Conservation (phyloP, 75 land plant species). For the Cryptomeria japonica region DNA sequence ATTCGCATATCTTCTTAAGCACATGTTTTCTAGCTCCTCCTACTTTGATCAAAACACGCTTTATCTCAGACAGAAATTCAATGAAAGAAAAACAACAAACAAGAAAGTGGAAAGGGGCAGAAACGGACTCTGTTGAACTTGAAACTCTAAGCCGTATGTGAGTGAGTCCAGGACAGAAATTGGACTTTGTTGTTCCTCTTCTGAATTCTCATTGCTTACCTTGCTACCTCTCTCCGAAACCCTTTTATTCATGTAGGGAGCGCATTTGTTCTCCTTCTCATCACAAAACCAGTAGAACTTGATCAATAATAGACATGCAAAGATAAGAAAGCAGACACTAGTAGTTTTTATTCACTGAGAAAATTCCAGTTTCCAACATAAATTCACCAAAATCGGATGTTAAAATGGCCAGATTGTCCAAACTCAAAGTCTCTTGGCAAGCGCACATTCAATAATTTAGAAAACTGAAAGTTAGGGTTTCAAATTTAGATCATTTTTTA, state of each 20-base stretch:
- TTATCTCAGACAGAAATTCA: background rate
- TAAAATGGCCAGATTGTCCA: background rate
- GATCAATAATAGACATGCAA: background rate
- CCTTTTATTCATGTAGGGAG: background rate
- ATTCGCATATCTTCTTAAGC: background rate
- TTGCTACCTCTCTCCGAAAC: background rate
- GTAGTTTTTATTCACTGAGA: no score
- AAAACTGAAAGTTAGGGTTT: background rate
- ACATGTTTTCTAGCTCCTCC: constrained; percentile 3
- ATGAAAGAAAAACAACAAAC: background rate
- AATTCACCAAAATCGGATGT: background rate
- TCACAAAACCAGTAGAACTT: background rate
- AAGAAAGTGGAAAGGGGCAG: background rate
- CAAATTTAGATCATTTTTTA: background rate
- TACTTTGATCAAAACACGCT: background rate
- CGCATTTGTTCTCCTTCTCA: background rate
- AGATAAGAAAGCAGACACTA: background rate
- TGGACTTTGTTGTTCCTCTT: background rate
- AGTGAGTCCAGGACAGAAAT: constrained; percentile 8
- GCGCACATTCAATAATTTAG: background rate
- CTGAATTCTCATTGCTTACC: background rate
- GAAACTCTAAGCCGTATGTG: background rate
- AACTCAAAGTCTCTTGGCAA: background rate
- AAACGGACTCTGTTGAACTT: constrained; percentile 10
- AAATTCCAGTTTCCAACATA: background rate